Evolutionary conservation across 164 flowering plant species (phyloP).

Genomic region (Berberis thunbergii): DNA sequence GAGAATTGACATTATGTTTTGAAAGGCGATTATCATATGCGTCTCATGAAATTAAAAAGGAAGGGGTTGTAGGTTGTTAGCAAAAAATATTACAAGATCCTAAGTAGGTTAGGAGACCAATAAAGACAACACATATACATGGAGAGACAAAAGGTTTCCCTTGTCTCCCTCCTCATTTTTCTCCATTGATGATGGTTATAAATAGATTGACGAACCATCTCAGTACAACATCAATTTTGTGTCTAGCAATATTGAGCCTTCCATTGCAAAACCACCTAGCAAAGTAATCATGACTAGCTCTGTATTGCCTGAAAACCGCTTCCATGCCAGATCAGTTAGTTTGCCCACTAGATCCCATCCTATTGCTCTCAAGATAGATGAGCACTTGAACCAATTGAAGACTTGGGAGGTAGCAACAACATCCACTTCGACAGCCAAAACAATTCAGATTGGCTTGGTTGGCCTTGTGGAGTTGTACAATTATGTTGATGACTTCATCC

Average conservation of each 20-base stretch:
- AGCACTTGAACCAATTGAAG: slow-evolving; percentile 14
- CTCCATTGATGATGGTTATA: background rate
- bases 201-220: background rate
- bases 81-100: background rate
- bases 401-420: slow-evolving; percentile 9
- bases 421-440: background rate
- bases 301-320: slow-evolving; percentile 1
- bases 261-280: background rate
- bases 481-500: slow-evolving; percentile 16
- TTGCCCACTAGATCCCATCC: slow-evolving; percentile 20
- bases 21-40: no score
- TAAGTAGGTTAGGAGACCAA: background rate
- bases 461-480: slow-evolving; percentile 15
- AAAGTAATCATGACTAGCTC: slow-evolving; percentile 8
- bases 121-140: background rate
- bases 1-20: no score
- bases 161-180: background rate
- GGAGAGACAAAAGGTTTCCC: background rate
- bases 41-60: background rate
- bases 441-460: background rate
- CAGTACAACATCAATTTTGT: background rate
- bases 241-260: background rate
- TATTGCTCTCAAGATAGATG: slow-evolving; percentile 10
- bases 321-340: slow-evolving; percentile 18
- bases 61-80: background rate